Conservation (phyloP, 208 protist species). For the Acanthamoeba triangularis region DNA sequence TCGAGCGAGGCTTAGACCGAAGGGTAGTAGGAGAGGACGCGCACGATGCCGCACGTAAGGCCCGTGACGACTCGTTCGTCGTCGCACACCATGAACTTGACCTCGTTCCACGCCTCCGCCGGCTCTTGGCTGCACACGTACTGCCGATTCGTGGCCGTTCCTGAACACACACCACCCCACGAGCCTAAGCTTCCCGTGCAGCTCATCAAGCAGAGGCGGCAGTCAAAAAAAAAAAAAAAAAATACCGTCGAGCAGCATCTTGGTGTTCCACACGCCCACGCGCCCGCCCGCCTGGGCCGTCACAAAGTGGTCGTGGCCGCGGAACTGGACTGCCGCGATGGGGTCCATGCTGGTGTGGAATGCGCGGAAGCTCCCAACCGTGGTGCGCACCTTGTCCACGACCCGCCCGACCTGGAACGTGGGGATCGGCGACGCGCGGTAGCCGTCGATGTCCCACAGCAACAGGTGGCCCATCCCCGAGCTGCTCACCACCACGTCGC, state of each 20-base stretch:
- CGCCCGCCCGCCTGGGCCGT: background rate
- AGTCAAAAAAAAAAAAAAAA: background rate
- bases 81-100: slow-evolving; percentile 32
- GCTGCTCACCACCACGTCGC: slow-evolving; percentile 20
- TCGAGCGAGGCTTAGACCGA: background rate
- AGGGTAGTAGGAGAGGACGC: slow-evolving; percentile 16
- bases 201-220: background rate
- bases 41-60: slow-evolving; percentile 1
- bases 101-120: slow-evolving; percentile 22
- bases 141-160: background rate
- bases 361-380: slow-evolving; percentile 1
- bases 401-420: background rate
- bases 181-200: background rate
- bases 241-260: background rate
- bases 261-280: background rate
- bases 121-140: slow-evolving; percentile 12
- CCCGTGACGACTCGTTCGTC: slow-evolving; percentile 6
- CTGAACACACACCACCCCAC: background rate
- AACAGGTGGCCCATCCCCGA: slow-evolving; percentile 33
- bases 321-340: background rate
- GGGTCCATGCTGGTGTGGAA: background rate
- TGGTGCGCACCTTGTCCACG: slow-evolving; percentile 19
- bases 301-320: background rate
- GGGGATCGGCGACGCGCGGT: slow-evolving; percentile 2
- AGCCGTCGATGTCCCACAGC: slow-evolving; percentile 11